Conservation (phyloP, 1,284 basidiomycete genomes). For the Apiotrichum gracile region DNA sequence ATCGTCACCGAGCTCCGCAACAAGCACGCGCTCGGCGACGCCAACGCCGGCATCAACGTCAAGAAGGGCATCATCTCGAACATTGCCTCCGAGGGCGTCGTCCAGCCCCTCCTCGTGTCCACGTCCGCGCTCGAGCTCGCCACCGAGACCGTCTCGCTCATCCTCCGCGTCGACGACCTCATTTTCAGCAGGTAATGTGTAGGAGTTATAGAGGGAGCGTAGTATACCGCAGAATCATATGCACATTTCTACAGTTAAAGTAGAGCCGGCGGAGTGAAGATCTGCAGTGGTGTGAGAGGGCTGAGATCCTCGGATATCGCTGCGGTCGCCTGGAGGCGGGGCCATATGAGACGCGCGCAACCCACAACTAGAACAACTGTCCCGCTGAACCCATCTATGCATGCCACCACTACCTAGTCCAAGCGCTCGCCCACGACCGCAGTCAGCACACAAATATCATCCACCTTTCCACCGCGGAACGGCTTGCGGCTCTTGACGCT, state of each 20-base stretch:
- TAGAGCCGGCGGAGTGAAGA: too few relatives aligned
- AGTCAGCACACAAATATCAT: constrained; percentile 46
- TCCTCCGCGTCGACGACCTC: constrained; percentile 89
- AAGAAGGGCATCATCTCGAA: constrained; percentile 94
- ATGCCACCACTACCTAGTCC: background rate
- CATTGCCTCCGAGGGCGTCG: constrained; percentile 93
- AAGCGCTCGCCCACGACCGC: constrained; percentile 29
- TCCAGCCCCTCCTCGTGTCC: constrained; percentile 91
- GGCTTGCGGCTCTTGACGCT: constrained; percentile 41
- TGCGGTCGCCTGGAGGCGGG: too few relatives aligned
- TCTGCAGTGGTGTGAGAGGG: too few relatives aligned
- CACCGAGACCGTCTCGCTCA: constrained; percentile 93
- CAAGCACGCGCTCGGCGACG: constrained; percentile 89
- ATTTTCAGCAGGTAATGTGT: background rate
- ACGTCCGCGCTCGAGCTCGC: constrained; percentile 93
- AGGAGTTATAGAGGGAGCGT: background rate
- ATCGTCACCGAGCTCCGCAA: constrained; percentile 98
- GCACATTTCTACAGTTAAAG: background rate
- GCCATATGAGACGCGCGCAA: too few relatives aligned
- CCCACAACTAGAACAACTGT: too few relatives aligned
- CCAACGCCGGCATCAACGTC: constrained; percentile 95
- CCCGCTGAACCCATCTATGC: background rate
- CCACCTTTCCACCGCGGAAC: constrained; percentile 50
- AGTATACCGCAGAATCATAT: background rate
- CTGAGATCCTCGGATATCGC: too few relatives aligned